These are phyloP conservation scores for Neurospora terricola DNA, from an alignment of 495 filamentous ascomycete genomes.

Conservation along the genomic window DNA sequence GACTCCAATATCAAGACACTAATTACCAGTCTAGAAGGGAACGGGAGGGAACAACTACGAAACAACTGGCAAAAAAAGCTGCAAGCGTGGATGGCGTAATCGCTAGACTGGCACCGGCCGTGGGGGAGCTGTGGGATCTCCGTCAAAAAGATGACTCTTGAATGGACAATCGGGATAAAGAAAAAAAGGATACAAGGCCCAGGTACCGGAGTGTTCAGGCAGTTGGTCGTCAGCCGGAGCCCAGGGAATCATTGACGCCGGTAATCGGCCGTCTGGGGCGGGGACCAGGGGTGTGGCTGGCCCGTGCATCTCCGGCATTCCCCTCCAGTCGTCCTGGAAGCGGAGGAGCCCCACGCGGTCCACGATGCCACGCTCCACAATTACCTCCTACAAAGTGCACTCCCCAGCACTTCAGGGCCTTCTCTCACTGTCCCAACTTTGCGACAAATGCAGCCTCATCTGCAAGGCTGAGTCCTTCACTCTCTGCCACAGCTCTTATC, in stretches of 20 bases:
- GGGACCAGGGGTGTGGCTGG: background rate
- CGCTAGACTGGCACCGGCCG: slow-evolving; percentile 1
- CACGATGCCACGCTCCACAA: background rate
- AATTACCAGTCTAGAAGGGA: background rate
- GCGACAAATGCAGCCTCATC: background rate
- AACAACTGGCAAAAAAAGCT: background rate
- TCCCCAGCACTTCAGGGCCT: background rate
- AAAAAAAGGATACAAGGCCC: background rate
- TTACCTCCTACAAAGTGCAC: background rate
- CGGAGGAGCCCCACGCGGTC: background rate
- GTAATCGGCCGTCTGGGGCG: slow-evolving; percentile 16
- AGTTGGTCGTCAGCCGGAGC: background rate
- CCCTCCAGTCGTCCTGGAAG: background rate
- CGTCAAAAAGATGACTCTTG: background rate
- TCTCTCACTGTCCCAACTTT: background rate
- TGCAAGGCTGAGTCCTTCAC: background rate
- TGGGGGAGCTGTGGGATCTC: background rate
- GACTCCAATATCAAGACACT: background rate
- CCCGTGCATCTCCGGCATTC: background rate
- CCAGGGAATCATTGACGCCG: slow-evolving; percentile 6
- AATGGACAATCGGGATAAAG: background rate
- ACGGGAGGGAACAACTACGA: background rate
- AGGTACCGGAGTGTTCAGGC: background rate
- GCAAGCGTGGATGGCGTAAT: slow-evolving; percentile 28
- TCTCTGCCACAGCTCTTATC: background rate